These are phyloP conservation scores for Candida tetrigidarum DNA, from an alignment of 1,139 yeast genomes.

Conservation along the genomic window DNA sequence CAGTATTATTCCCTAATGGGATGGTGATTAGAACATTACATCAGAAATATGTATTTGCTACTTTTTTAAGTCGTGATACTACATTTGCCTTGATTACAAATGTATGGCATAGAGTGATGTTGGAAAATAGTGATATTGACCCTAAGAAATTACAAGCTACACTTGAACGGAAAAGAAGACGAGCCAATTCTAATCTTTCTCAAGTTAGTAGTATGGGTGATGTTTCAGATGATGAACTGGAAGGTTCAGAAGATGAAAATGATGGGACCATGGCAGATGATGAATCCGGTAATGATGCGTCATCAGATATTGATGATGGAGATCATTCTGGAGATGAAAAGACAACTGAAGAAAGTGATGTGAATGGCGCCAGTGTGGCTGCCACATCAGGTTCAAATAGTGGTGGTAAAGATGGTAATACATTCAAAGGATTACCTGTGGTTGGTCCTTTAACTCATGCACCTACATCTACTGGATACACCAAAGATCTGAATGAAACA, in stretches of 20 bases:
- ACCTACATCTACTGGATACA: constrained; percentile 45
- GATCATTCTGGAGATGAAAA: constrained; percentile 13
- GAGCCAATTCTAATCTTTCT: constrained; percentile 13
- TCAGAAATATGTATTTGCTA: constrained; percentile 73
- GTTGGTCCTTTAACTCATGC: constrained; percentile 45
- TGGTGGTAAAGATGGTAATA: constrained; percentile 17
- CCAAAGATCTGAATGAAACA: constrained; percentile 61
- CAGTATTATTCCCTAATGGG: constrained; percentile 76
- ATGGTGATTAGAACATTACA: constrained; percentile 72
- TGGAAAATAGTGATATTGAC: constrained; percentile 29
- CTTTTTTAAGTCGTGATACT: constrained; percentile 68
- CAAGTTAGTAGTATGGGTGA: constrained; percentile 7
- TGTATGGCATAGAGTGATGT: constrained; percentile 58
- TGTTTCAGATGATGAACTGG: constrained; percentile 14
- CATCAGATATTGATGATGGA: constrained; percentile 11
- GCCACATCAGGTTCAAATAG: constrained; percentile 10
- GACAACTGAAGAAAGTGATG: constrained; percentile 7
- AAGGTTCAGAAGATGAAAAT: constrained; percentile 14
- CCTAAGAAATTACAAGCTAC: constrained; percentile 20
- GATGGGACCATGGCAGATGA: constrained; percentile 10
- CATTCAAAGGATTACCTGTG: constrained; percentile 40
- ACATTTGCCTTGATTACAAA: constrained; percentile 63
- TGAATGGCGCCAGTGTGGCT: constrained; percentile 10
- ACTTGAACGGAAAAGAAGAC: constrained; percentile 18
- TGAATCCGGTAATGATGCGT: constrained; percentile 9